These are phyloP conservation scores for Venturia oleaginea DNA, from an alignment of 2,329 filamentous ascomycete species.

Conservation along the genomic window DNA sequence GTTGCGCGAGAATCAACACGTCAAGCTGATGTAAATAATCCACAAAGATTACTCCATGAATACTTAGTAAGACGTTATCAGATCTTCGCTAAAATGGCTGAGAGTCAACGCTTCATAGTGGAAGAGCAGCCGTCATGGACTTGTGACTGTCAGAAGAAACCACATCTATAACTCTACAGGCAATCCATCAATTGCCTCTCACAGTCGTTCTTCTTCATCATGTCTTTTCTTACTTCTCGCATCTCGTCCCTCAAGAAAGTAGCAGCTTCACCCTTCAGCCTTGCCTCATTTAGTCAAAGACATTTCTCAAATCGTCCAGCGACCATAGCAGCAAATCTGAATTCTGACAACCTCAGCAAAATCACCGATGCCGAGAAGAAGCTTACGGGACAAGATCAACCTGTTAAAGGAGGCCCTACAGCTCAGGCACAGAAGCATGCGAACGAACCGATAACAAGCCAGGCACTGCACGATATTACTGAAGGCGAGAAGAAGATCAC, in stretches of 20 bases:
- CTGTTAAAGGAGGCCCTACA: constrained; percentile 31
- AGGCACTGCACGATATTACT: constrained; percentile 33
- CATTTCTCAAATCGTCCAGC: not conserved
- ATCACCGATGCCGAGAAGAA: constrained; percentile 34
- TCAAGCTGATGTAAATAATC: not conserved
- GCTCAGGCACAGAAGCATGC: constrained; percentile 33
- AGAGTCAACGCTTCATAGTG: not conserved
- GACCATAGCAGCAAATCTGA: constrained; percentile 19
- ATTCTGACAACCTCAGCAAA: constrained; percentile 32
- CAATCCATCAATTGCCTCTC: not conserved
- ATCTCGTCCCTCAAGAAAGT: not conserved
- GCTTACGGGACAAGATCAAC: constrained; percentile 28
- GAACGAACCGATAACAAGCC: constrained; percentile 24
- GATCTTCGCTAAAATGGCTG: not conserved
- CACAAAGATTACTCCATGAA: not conserved
- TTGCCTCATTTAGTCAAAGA: not conserved
- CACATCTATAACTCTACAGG: not conserved
- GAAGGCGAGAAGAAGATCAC: constrained; percentile 34
- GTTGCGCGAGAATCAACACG: not conserved
- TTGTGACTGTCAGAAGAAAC: not conserved
- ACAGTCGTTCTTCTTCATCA: not conserved
- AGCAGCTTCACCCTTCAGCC: not conserved
- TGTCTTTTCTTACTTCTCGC: not conserved
- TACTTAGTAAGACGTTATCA: not conserved
- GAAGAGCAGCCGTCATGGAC: constrained; percentile 2